A percentile compares a stretch with the other conserved stretches of the same genome.
Conservation (phyloP, 176 grass and related monocot genomes). For the Saccharum spontaneum region DNA sequence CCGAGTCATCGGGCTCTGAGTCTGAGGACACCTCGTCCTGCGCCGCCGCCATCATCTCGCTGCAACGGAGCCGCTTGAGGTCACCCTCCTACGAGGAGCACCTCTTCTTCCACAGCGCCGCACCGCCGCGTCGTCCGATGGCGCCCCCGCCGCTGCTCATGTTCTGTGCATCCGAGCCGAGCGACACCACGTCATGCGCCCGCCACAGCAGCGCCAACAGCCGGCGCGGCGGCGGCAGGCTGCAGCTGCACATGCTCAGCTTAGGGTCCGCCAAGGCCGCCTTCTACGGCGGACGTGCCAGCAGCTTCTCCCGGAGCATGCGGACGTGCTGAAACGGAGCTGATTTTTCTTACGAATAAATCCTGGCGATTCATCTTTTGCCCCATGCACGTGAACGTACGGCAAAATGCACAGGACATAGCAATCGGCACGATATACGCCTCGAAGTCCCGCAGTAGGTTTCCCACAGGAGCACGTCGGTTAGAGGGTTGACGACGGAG, state of each 20-base stretch:
- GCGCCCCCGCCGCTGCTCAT: background rate
- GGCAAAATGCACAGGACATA: too few relatives aligned
- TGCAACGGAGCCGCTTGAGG: constrained; percentile 37
- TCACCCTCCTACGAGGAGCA: constrained; percentile 55
- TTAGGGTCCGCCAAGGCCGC: constrained; percentile 66
- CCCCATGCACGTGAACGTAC: too few relatives aligned
- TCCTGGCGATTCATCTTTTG: too few relatives aligned
- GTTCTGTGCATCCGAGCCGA: constrained; percentile 40
- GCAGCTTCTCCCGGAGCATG: background rate
- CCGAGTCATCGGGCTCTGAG: constrained; percentile 37
- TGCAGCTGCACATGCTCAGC: constrained; percentile 56
- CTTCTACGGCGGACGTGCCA: constrained; percentile 56
- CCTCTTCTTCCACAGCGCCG: constrained; percentile 37
- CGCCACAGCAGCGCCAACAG: constrained; percentile 23
- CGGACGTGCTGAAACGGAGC: too few relatives aligned
- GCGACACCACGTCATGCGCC: background rate
- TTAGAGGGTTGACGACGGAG: too few relatives aligned
- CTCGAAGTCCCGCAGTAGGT: too few relatives aligned
- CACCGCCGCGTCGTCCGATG: background rate
- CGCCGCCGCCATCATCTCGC: constrained; percentile 16
- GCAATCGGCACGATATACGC: too few relatives aligned
- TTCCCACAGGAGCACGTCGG: too few relatives aligned
- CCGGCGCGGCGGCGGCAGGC: constrained; percentile 6
- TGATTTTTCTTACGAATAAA: too few relatives aligned
- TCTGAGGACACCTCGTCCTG: constrained; percentile 32